phyloP scores from a whole-genome alignment of 495 filamentous ascomycete genomes.

The Ramalina intermedia region DNA sequence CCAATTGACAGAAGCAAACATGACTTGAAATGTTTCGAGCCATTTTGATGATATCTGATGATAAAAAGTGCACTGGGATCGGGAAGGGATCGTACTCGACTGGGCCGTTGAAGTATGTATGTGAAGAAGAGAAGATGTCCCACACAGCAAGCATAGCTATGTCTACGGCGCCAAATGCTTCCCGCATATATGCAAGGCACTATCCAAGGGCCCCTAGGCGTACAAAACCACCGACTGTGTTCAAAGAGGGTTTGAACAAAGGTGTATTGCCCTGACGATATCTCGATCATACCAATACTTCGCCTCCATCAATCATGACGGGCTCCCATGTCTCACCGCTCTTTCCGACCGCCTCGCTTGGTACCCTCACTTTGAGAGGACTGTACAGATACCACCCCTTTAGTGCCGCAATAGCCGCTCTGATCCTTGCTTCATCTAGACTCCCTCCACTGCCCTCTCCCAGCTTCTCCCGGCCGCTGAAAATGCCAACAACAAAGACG shows the following conservation, averaged over 20 bases:
- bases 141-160: no score
- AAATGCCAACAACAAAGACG: slow-evolving; percentile 92
- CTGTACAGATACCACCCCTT: slow-evolving; percentile 95
- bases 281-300: slow-evolving; percentile 52
- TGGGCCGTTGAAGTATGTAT: no score
- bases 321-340: slow-evolving; percentile 58
- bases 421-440: slow-evolving; percentile 58
- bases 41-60: no score
- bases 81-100: no score
- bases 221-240: not conserved
- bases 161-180: no score
- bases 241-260: not conserved
- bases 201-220: no score
- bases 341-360: slow-evolving; percentile 63
- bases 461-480: slow-evolving; percentile 71
- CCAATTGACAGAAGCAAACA: no score
- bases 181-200: no score
- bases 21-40: no score
- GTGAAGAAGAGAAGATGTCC: no score
- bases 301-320: slow-evolving; percentile 76
- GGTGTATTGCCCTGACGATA: no score
- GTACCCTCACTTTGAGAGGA: slow-evolving; percentile 55
- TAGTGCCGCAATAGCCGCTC: slow-evolving; percentile 69
- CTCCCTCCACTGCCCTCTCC: slow-evolving; percentile 69
- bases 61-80: no score